Percentiles rank a stretch among this genome's conserved stretches.
These are phyloP conservation scores for Colletotrichum trifolii DNA, from an alignment of 2,329 filamentous ascomycete genomes.

Conservation along the genomic window DNA sequence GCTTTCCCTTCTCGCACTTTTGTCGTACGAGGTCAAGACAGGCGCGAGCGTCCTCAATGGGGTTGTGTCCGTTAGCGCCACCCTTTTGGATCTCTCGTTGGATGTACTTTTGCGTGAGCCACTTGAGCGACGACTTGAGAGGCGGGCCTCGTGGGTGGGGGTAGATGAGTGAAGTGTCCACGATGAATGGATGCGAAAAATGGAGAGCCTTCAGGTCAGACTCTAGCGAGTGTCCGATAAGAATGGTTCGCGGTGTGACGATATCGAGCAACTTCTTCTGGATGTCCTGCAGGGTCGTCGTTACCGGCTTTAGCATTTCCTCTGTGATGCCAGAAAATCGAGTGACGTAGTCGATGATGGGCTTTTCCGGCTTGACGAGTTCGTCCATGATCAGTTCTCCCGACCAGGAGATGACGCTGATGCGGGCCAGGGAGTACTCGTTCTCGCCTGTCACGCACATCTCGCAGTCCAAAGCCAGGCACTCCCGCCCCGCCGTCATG, in stretches of 20 bases:
- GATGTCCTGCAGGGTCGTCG: slow-evolving; percentile 85
- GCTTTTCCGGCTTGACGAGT: slow-evolving; percentile 87
- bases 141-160: slow-evolving; percentile 91
- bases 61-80: slow-evolving; percentile 82
- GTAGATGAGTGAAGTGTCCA: slow-evolving; percentile 91
- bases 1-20: slow-evolving; percentile 92
- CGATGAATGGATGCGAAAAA: slow-evolving; percentile 90
- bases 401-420: slow-evolving; percentile 89
- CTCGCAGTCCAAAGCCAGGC: slow-evolving; percentile 92
- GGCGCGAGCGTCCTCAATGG: slow-evolving; percentile 89
- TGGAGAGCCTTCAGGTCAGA: slow-evolving; percentile 86
- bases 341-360: slow-evolving; percentile 94
- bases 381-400: slow-evolving; percentile 86
- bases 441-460: slow-evolving; percentile 92
- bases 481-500: slow-evolving; percentile 81
- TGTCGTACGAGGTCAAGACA: slow-evolving; percentile 93
- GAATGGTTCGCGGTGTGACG: slow-evolving; percentile 77
- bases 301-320: slow-evolving; percentile 83
- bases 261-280: slow-evolving; percentile 80
- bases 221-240: slow-evolving; percentile 84
- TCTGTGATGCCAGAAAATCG: slow-evolving; percentile 92
- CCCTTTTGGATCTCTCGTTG: slow-evolving; percentile 88
- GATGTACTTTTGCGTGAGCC: slow-evolving; percentile 86
- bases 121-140: slow-evolving; percentile 91
- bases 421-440: slow-evolving; percentile 85